These are phyloP conservation scores for Corinectria fuckeliana DNA, from an alignment of 2,329 filamentous ascomycete genomes.

Conservation along the genomic window DNA sequence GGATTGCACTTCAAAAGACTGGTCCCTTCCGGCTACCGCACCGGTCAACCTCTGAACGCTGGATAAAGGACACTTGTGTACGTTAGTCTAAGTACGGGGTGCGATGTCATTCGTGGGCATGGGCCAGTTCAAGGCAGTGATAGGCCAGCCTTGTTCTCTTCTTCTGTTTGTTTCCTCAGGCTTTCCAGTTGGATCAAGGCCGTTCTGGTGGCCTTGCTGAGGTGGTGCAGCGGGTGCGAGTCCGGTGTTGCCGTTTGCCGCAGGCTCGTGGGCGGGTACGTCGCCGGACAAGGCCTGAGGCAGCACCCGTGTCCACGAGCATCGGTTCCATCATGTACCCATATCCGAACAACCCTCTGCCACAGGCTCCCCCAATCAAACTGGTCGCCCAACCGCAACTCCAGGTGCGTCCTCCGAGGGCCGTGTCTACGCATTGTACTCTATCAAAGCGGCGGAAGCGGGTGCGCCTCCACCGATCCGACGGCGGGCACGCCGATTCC, in stretches of 20 bases:
- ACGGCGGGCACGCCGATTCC: slow-evolving; percentile 31
- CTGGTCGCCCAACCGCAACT: background rate
- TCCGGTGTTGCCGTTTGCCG: slow-evolving; percentile 5
- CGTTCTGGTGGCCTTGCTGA: background rate
- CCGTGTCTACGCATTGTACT: background rate
- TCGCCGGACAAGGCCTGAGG: background rate
- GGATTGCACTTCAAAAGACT: background rate
- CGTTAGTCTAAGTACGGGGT: no score
- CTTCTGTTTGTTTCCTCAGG: background rate
- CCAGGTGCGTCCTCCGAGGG: background rate
- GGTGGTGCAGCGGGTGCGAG: background rate
- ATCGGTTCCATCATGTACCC: background rate
- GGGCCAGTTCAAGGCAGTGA: background rate
- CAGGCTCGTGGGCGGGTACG: background rate
- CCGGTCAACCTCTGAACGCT: background rate
- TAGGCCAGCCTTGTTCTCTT: background rate
- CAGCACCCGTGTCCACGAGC: background rate
- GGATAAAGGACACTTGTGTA: background rate
- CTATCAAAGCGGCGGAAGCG: slow-evolving; percentile 21
- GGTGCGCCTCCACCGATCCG: slow-evolving; percentile 31
- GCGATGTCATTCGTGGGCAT: background rate
- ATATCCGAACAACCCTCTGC: background rate
- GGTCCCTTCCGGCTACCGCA: background rate
- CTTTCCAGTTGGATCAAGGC: background rate
- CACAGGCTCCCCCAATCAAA: background rate